phyloP scores from a whole-genome alignment of 2,329 filamentous ascomycete species.

The Penicillium fuscoglaucum region DNA sequence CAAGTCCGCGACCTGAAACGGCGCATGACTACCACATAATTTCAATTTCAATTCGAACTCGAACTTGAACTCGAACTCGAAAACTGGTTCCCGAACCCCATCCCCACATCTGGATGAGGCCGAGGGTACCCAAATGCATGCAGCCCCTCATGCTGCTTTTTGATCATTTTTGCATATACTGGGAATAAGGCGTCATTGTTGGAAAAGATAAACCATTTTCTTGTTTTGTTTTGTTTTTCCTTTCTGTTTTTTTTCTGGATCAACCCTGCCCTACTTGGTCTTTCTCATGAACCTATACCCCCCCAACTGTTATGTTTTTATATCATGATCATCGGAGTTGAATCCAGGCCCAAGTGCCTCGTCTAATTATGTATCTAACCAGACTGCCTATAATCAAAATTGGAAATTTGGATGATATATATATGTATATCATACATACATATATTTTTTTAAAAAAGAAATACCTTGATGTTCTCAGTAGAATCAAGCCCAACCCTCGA shows the following conservation, averaged over 20 bases:
- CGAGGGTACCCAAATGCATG: conserved; percentile 3
- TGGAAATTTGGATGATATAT: neutral
- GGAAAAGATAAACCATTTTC: conserved; percentile 9
- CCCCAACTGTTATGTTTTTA: conserved; percentile 5
- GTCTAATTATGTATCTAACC: conserved; percentile 1
- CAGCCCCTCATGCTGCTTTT: conserved; percentile 3
- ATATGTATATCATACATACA: no score
- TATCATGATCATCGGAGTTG: conserved; percentile 8
- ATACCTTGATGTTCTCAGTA: neutral
- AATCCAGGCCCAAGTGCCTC: neutral
- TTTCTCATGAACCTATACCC: conserved; percentile 8
- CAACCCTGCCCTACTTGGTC: neutral
- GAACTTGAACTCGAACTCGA: neutral
- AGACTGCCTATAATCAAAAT: conserved; percentile 2
- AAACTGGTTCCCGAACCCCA: neutral
- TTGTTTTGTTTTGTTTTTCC: neutral
- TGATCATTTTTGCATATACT: conserved; percentile 18
- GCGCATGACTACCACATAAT: conserved; percentile 37
- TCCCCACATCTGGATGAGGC: neutral
- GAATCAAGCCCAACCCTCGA: neutral
- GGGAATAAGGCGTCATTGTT: conserved; percentile 16
- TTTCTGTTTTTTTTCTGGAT: neutral
- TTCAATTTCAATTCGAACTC: neutral
- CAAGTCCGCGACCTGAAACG: conserved; percentile 62
- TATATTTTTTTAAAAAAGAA: neutral